A percentile compares a stretch with the other conserved stretches of the same genome.
These are phyloP conservation scores for Bombardia bombarda DNA, from an alignment of 495 filamentous ascomycete species.

Conservation along the genomic window DNA sequence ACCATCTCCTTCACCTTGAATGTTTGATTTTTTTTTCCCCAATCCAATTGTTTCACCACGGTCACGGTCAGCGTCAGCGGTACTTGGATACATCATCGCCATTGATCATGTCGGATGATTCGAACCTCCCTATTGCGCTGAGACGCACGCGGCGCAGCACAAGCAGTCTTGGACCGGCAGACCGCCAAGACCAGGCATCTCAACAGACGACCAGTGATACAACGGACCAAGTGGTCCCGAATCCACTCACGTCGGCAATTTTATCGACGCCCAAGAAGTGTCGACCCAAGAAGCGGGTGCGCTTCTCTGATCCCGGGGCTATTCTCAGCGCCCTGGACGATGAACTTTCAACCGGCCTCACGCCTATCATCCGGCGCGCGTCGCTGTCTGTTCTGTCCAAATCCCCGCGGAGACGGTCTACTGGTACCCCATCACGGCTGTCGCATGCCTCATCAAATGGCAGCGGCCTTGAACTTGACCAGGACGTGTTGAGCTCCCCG, in stretches of 20 bases:
- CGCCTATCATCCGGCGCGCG: constrained; percentile 55
- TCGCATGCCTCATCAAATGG: constrained; percentile 16
- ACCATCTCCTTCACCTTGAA: neutral
- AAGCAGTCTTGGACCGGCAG: neutral
- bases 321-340: constrained; percentile 10
- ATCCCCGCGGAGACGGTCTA: constrained; percentile 37
- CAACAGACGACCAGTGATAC: neutral
- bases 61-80: neutral
- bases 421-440: constrained; percentile 17
- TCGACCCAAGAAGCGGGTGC: constrained; percentile 53
- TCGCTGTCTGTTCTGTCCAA: constrained; percentile 43
- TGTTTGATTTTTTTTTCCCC: neutral
- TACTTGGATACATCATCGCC: neutral
- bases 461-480: constrained; percentile 21
- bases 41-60: neutral
- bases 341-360: constrained; percentile 53
- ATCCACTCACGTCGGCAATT: constrained; percentile 3
- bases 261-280: constrained; percentile 9
- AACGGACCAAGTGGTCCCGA: neutral
- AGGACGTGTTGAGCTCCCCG: constrained; percentile 19
- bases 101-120: constrained; percentile 10
- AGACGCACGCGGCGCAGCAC: constrained; percentile 18
- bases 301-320: constrained; percentile 66
- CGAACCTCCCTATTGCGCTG: constrained; percentile 19
- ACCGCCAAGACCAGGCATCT: neutral